Conservation (phyloP, 768 basidiomycete genomes). For the Daedaleopsis sinensis region DNA sequence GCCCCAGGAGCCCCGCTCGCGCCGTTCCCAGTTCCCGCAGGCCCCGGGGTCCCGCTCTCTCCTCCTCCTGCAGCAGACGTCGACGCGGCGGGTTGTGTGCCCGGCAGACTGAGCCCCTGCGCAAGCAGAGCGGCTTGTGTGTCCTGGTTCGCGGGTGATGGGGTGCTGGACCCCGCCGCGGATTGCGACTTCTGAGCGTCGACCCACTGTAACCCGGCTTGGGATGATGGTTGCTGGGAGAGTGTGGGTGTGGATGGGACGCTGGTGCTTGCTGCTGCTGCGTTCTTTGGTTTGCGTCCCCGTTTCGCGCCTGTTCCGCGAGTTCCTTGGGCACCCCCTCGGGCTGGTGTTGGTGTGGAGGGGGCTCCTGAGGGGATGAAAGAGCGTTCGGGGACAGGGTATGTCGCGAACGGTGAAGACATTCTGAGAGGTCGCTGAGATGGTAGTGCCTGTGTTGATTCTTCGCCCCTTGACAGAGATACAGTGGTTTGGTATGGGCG, state of each 20-base stretch:
- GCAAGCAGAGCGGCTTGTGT: conserved; percentile 1
- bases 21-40: background rate
- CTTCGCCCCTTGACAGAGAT: too few relatives aligned
- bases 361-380: conserved; percentile 23
- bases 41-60: conserved; percentile 9
- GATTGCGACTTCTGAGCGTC: conserved; percentile 14
- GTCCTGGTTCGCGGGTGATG: conserved; percentile 11
- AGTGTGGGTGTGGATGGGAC: conserved; percentile 21
- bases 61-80: conserved; percentile 10
- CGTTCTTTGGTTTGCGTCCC: conserved; percentile 36
- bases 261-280: conserved; percentile 17
- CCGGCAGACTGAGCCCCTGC: conserved; percentile 27
- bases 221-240: conserved; percentile 7
- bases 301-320: conserved; percentile 33
- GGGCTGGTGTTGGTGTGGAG: conserved; percentile 15
- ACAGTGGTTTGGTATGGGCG: background rate
- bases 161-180: conserved; percentile 8
- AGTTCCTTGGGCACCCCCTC: conserved; percentile 18
- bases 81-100: conserved; percentile 11
- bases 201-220: conserved; percentile 6
- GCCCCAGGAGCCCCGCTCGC: conserved; percentile 21
- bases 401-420: conserved; percentile 31
- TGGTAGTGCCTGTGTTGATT: background rate
- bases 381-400: conserved; percentile 29
- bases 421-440: conserved; percentile 8